Evolutionary conservation across 768 basidiomycete species (phyloP), one percentile per base, ranked within the genome.

Genomic region (Termitomyces heimii): DNA sequence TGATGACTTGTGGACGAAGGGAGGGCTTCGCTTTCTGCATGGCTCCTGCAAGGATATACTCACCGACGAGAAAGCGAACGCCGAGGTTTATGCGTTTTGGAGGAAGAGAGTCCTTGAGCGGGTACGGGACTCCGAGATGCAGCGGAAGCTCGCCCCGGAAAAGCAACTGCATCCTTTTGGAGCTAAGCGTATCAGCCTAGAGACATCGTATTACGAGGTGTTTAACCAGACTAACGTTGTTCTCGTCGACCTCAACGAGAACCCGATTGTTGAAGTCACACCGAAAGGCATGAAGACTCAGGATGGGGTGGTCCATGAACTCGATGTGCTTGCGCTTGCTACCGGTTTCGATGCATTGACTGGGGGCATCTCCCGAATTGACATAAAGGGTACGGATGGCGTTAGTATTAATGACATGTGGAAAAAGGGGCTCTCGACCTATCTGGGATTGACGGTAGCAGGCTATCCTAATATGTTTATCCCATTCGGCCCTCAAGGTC

Each of bases 391-490:
- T 4, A 58, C 49, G 14, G 59, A 69, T 50, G 67, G 68, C 0
- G 48, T 44, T 0, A 24, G 49, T 12, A 56, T 68, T 29, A 24
- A 55, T 12, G 67, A 69, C 24, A 68, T 63, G 49, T 69, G 68
- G 68, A 37, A 37, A 14, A 60, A 59, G 26, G 62, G 62, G 1
- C 49, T 66, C 12, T 56, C 61, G 2, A 69, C 65, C 5, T 60
- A 67, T 45, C 57, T 69, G 12, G 68, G 68, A n/a, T 31, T 67
- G 62, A 57, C 60, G 13, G 54, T 46, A 4, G 49, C 63, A 8
- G 54, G 59, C 24, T 69, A 58, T 49, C 68, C 67, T 0, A 69
- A 69, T 45, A 64, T 69, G 65, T 69, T 67, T 55, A 66, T 62
- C 53, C 55, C 58, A 18, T 67, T 65, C 52, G 68, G 67, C 3